Conservation (phyloP, 306 rosid genomes). For the Vigna hirtella region DNA sequence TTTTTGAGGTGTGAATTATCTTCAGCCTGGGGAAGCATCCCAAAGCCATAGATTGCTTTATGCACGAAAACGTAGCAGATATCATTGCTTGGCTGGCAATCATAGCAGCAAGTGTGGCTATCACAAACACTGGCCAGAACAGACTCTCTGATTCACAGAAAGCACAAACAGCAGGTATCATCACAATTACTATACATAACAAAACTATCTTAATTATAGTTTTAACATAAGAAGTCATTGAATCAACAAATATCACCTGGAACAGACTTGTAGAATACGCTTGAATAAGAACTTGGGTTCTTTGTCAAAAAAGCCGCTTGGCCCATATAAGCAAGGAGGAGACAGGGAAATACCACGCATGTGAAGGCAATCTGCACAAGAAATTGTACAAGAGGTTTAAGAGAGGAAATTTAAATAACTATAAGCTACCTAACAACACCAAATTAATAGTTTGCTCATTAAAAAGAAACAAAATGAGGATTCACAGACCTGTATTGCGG, state of each 20-base stretch:
- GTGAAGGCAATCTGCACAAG: constrained; percentile 83
- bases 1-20: constrained; percentile 92
- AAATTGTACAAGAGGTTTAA: constrained; percentile 18
- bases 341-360: constrained; percentile 90
- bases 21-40: constrained; percentile 98
- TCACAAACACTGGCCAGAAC: constrained; percentile 94
- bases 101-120: constrained; percentile 96
- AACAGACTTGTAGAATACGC: constrained; percentile 82
- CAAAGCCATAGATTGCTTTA: constrained; percentile 97
- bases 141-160: constrained; percentile 68
- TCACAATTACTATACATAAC: constrained; percentile 18
- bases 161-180: constrained; percentile 37
- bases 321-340: constrained; percentile 95
- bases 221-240: constrained; percentile 35
- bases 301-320: constrained; percentile 89
- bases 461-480: constrained; percentile 35
- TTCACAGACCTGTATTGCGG: constrained; percentile 76
- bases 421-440: constrained; percentile 15
- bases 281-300: constrained; percentile 56
- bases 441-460: constrained; percentile 11
- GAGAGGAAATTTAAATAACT: background rate
- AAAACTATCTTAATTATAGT: constrained; percentile 29
- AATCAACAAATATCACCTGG: constrained; percentile 71
- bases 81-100: constrained; percentile 99
- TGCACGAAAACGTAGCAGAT: constrained; percentile 97